phyloP scores from a whole-genome alignment of 148 eudicot genomes.

The Beta vulgaris region DNA sequence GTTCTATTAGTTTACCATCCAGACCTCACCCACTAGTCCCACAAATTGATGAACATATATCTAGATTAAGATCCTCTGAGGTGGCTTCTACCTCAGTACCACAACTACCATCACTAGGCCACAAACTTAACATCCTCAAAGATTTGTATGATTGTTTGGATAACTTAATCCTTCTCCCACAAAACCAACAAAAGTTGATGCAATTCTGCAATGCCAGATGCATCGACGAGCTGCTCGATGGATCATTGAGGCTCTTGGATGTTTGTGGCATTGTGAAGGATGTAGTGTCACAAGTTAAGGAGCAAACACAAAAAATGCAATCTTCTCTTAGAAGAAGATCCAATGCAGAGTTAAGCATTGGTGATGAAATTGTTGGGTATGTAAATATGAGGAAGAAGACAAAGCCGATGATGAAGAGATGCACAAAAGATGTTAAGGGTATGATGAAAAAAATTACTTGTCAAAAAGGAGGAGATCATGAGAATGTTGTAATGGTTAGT shows the following conservation, averaged over 20 bases:
- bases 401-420: conserved; percentile 26
- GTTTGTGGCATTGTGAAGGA: conserved; percentile 37
- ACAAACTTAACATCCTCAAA: conserved; percentile 28
- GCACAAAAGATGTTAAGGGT: conserved; percentile 28
- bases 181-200: conserved; percentile 29
- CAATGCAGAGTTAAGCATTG: conserved; percentile 18
- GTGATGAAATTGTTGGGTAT: conserved; percentile 28
- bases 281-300: conserved; percentile 34
- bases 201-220: conserved; percentile 21
- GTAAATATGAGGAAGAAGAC: conserved; percentile 34
- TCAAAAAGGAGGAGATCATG: conserved; percentile 5
- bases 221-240: conserved; percentile 33
- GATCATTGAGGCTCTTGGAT: conserved; percentile 40
- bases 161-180: conserved; percentile 35
- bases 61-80: conserved; percentile 19
- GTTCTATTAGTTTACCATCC: conserved; percentile 38
- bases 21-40: conserved; percentile 33
- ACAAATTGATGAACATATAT: conserved; percentile 23
- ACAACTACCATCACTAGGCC: conserved; percentile 13
- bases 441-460: conserved; percentile 11
- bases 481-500: conserved; percentile 12
- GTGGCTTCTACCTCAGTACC: conserved; percentile 18
- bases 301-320: conserved; percentile 31
- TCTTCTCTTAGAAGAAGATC: conserved; percentile 36
- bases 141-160: conserved; percentile 30